Evolutionary conservation across 306 rosid species (phyloP), one percentile per base, ranked within the genome.

Genomic region (Castanea crenata): DNA sequence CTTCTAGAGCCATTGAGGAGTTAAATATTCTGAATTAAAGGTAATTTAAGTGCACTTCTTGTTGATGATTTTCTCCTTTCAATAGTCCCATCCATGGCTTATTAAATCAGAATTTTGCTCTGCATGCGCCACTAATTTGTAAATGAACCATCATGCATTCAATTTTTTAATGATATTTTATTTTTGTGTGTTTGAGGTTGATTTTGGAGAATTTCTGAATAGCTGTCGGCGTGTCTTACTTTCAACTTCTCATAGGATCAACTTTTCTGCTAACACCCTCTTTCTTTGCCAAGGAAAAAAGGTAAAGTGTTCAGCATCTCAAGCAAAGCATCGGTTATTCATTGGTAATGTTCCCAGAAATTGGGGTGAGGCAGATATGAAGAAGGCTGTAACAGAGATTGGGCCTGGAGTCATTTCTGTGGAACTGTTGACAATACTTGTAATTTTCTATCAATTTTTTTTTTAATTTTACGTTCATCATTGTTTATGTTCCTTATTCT

Each of bases 281-380:
- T 74, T 69, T 77, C 38, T 18, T 84, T 69, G 64, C 15, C 79
- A 90, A 93, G 93, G 90, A 13, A 90, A 64, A 68, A 89, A 63
- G 73, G 76, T 90, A 72, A 90, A 78, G 77, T 92, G 94, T 72
- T 92, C 97, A 19, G 67, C 87, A 35, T 84, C 93, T 55, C 90
- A 88, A 81, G 88, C 88, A 59, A 90, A 90, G 86, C 89, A 88
- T 73, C 78, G 82, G 69, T 80, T 92, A 78, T 92, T 88, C 84
- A 88, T 92, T 61, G 94, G 93, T 41, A 90, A 90, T 81, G 85
- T 92, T 76, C 97, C 97, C 49, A 90, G 81, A 81, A 76, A 32
- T 38, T 92, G 97, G 97, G 88, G 81, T 7, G 86, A 83, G 68
- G 84, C 81, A 32, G 84, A 89, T 78, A 73, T 92, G 90, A 86